These are phyloP conservation scores for Boletellus ananas DNA, from an alignment of 768 basidiomycete genomes.

Conservation along the genomic window DNA sequence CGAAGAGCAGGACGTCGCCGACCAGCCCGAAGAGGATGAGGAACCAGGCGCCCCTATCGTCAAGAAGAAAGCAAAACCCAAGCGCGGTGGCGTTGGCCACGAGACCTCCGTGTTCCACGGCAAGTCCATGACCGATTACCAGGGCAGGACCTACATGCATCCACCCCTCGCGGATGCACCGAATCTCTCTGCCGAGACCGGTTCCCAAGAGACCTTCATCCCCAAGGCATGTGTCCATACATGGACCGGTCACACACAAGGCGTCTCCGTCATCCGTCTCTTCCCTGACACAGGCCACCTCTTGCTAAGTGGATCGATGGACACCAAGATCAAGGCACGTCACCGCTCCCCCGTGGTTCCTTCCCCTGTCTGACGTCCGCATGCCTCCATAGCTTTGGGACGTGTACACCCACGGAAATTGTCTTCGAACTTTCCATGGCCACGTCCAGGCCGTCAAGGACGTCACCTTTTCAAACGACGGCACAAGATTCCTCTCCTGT, in stretches of 20 bases:
- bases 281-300: slow-evolving; percentile 94
- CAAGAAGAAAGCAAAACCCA: slow-evolving; percentile 73
- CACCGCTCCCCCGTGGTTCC: neutral
- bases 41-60: slow-evolving; percentile 55
- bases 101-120: slow-evolving; percentile 97
- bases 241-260: slow-evolving; percentile 97
- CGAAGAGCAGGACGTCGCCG: slow-evolving; percentile 41
- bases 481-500: slow-evolving; percentile 84
- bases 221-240: slow-evolving; percentile 96
- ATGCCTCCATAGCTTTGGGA: slow-evolving; percentile 84
- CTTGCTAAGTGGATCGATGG: slow-evolving; percentile 92
- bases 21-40: slow-evolving; percentile 50
- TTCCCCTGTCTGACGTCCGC: slow-evolving; percentile 1
- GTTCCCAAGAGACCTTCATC: slow-evolving; percentile 87
- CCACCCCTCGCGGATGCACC: slow-evolving; percentile 88
- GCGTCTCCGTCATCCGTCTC: slow-evolving; percentile 87
- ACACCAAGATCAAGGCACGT: slow-evolving; percentile 93
- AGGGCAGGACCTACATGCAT: slow-evolving; percentile 97
- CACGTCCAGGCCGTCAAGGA: slow-evolving; percentile 97
- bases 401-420: slow-evolving; percentile 94
- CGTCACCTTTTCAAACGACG: slow-evolving; percentile 92
- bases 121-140: slow-evolving; percentile 94
- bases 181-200: slow-evolving; percentile 72
- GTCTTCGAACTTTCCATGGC: slow-evolving; percentile 94
- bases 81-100: slow-evolving; percentile 76